Evolutionary conservation across 148 eudicot genomes (phyloP).

Genomic region (Rhododendron molle): DNA sequence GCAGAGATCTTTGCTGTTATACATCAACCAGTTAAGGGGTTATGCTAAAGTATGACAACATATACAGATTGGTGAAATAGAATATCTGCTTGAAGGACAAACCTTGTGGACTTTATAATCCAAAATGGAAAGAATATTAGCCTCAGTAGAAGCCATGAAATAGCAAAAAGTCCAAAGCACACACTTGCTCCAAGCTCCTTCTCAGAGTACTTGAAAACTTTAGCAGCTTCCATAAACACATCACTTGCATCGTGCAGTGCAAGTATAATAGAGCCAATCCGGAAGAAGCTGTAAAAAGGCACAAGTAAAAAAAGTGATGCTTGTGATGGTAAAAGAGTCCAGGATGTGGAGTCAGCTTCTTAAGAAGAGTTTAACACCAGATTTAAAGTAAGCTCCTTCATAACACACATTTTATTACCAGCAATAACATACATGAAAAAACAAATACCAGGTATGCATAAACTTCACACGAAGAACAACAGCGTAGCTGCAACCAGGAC

Average conservation of each 20-base stretch:
- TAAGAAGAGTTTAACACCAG: not conserved
- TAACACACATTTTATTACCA: not conserved
- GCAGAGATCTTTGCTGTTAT: conserved; percentile 49
- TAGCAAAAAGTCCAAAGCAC: conserved; percentile 76
- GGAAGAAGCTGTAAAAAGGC: conserved; percentile 54
- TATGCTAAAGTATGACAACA: not conserved
- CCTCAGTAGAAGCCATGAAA: conserved; percentile 86
- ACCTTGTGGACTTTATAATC: conserved; percentile 81
- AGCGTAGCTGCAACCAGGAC: not conserved
- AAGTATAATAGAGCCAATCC: conserved; percentile 72
- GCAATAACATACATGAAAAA: not conserved
- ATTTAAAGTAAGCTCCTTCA: not conserved
- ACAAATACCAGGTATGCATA: not conserved
- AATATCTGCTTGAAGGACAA: conserved; percentile 16
- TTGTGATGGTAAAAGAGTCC: not conserved
- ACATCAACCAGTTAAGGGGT: conserved; percentile 5
- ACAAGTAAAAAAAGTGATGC: not conserved
- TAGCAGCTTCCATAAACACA: conserved; percentile 91
- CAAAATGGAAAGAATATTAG: conserved; percentile 86
- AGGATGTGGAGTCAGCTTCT: not conserved
- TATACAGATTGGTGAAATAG: not conserved
- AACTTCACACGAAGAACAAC: not conserved
- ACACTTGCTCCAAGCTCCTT: conserved; percentile 90
- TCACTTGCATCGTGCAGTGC: conserved; percentile 97
- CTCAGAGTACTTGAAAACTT: conserved; percentile 82